Evolutionary conservation across 768 basidiomycete genomes (phyloP).

Genomic region (Pulveroboletus sp.): DNA sequence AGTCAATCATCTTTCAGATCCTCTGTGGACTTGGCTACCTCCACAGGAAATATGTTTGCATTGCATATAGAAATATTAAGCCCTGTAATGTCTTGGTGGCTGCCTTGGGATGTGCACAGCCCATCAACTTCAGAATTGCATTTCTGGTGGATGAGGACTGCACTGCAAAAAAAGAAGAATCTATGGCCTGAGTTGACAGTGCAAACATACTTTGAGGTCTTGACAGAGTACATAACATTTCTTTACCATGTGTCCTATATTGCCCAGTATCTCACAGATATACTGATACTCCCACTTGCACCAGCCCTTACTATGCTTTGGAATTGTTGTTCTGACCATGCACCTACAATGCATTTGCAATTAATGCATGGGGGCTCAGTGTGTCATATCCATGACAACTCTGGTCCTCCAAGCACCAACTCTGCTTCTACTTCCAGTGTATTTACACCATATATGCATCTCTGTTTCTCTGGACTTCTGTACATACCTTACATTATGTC

Average conservation of each 20-base stretch:
- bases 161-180: slow-evolving; percentile 36
- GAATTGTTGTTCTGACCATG: slow-evolving; percentile 80
- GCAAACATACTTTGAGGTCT: slow-evolving; percentile 77
- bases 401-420: no score
- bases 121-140: slow-evolving; percentile 86
- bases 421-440: no score
- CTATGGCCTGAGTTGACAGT: slow-evolving; percentile 61
- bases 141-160: slow-evolving; percentile 32
- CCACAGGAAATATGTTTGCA: slow-evolving; percentile 44
- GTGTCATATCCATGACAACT: no score
- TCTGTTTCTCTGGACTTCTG: no score
- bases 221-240: slow-evolving; percentile 62
- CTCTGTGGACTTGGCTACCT: slow-evolving; percentile 64
- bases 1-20: slow-evolving; percentile 66
- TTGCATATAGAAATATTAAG: slow-evolving; percentile 88
- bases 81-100: slow-evolving; percentile 76
- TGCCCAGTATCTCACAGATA: background rate
- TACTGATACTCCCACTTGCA: background rate
- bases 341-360: slow-evolving; percentile 62
- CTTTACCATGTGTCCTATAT: no score
- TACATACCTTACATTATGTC: no score
- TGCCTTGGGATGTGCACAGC: slow-evolving; percentile 53
- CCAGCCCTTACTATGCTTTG: slow-evolving; percentile 80
- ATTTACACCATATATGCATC: no score
- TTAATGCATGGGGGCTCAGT: slow-evolving; percentile 85